phyloP scores from a whole-genome alignment of 257 asterid species.

The Solanum piurae region DNA sequence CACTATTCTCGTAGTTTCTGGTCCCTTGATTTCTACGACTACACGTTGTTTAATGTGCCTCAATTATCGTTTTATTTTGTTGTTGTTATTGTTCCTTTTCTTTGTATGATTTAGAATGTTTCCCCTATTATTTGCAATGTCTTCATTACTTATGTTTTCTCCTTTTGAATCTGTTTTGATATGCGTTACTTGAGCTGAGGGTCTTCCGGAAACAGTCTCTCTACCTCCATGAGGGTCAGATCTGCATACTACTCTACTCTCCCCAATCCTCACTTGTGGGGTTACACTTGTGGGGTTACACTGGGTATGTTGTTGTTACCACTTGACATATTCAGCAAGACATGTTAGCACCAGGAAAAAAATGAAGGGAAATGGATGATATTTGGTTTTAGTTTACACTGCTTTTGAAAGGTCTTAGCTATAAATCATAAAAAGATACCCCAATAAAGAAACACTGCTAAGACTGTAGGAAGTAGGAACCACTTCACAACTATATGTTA shows the following conservation, averaged over 20 bases:
- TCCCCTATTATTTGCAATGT: background rate
- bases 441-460: background rate
- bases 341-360: background rate
- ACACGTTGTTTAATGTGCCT: background rate
- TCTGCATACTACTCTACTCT: background rate
- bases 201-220: background rate
- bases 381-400: too few species aligned
- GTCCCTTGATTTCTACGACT: background rate
- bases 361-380: background rate
- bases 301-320: background rate
- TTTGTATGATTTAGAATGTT: background rate
- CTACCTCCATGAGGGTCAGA: background rate
- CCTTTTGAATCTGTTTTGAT: background rate
- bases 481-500: constrained; percentile 11
- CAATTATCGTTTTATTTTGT: background rate
- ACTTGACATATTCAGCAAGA: background rate
- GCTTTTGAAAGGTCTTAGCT: background rate
- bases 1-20: background rate
- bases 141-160: background rate
- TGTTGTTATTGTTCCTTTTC: background rate
- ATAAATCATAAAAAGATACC: background rate
- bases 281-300: background rate
- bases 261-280: background rate
- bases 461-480: background rate
- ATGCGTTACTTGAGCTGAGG: background rate